Evolutionary conservation across 257 asterid species (phyloP).

Genomic region (Nicotiana tomentosiformis): DNA sequence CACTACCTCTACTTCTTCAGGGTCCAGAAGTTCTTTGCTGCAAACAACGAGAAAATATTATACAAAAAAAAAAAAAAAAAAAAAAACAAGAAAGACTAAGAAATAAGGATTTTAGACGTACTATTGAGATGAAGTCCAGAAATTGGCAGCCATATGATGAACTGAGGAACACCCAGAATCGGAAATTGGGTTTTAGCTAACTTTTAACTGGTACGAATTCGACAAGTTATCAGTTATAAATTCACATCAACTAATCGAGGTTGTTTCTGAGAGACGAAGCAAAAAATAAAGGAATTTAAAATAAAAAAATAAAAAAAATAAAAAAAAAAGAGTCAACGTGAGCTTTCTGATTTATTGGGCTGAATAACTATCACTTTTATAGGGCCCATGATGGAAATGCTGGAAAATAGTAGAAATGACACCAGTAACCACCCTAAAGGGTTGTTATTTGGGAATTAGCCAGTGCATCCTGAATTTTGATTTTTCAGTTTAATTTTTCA

Average conservation of each 20-base stretch:
- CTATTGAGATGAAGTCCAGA: constrained; percentile 95
- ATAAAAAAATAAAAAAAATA: not conserved
- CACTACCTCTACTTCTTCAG: constrained; percentile 76
- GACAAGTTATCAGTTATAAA: not conserved
- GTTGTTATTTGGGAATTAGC: too few species aligned
- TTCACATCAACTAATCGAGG: not conserved
- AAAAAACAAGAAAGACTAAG: not conserved
- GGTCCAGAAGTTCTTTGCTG: constrained; percentile 79
- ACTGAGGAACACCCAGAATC: not conserved
- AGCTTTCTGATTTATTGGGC: not conserved
- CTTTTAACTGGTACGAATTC: not conserved
- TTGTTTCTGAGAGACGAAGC: not conserved
- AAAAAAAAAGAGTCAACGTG: not conserved
- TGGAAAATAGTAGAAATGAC: too few species aligned
- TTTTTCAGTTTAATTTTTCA: too few species aligned
- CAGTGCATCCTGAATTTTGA: too few species aligned
- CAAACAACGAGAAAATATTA: not conserved
- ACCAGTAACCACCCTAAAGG: too few species aligned
- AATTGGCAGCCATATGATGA: constrained; percentile 75
- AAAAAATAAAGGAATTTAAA: rapidly evolving
- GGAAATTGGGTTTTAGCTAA: not conserved
- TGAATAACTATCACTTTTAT: not conserved
- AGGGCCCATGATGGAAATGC: not conserved
- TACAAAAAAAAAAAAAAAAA: not conserved
- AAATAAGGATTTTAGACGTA: constrained; percentile 21